Evolutionary conservation across 2,329 filamentous ascomycete species (phyloP).

Genomic region (Fusarium cicatricum): DNA sequence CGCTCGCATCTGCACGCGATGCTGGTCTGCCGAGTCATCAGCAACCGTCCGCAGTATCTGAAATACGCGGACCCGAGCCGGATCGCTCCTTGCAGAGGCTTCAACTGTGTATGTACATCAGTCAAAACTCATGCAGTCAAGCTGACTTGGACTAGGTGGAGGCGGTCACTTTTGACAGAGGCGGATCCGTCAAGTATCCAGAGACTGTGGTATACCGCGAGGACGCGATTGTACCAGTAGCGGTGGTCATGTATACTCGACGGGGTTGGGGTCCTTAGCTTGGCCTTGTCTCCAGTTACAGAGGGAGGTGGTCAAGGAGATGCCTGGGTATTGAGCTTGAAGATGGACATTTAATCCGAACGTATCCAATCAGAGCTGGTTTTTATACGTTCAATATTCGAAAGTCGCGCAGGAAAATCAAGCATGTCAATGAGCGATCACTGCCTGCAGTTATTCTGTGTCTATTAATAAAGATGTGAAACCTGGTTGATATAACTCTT

Average conservation of each 20-base stretch:
- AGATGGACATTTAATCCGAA: too few species aligned
- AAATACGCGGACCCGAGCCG: background rate
- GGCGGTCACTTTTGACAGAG: background rate
- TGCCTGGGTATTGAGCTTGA: too few species aligned
- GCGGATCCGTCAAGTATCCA: background rate
- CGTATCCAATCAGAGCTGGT: too few species aligned
- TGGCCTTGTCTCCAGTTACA: too few species aligned
- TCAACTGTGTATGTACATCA: background rate
- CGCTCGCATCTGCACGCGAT: background rate
- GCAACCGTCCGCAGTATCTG: background rate
- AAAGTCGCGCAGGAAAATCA: too few species aligned
- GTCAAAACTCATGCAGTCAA: background rate
- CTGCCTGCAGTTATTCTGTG: too few species aligned
- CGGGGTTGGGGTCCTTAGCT: too few species aligned
- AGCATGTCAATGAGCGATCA: too few species aligned
- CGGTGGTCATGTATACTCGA: constrained; percentile 2
- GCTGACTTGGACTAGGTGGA: constrained; percentile 2
- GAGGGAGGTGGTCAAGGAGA: too few species aligned
- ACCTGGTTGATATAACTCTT: too few species aligned
- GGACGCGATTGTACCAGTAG: constrained; percentile 17
- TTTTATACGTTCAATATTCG: too few species aligned
- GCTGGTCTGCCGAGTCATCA: background rate
- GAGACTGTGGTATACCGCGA: constrained; percentile 18
- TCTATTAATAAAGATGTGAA: too few species aligned
- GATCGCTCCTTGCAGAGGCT: background rate